Base-by-base conservation (phyloP, 1,139 yeast genomes). In the Petasospora rhodanensis region DNA sequence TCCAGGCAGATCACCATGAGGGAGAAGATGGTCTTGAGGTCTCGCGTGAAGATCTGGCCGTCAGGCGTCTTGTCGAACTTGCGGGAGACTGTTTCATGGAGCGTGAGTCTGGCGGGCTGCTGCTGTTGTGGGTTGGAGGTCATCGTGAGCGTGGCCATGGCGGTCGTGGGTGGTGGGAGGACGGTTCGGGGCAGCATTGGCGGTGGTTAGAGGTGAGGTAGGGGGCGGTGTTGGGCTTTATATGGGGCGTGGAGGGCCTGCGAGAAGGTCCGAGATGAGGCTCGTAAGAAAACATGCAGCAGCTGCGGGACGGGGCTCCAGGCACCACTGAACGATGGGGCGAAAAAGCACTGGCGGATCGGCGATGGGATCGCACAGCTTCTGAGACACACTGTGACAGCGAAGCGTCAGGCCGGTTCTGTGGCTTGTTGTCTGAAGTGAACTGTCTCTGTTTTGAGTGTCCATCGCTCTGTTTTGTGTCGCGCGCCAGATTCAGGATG, bases 21-120 rank as follows among this genome's bases (percentile, higher is more conserved):
- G 1, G 80, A 64, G 51, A 56, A 83, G 4, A 81, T 70, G 28
- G 72, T 74, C 46, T 73, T 73, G 27, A 81, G 45, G 46, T 79
- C 84, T 26, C 66, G 64, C 18, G 78, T 70, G 45, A 64, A 69
- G 10, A 77, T 61, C 16, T 64, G 59, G 0, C 83, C 83, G 20
- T 57, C 56, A 0, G 76, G 70, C 0, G 79, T 69, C 41, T 70
- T 64, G 37, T 63, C 64, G 40, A 73, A 64, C 32, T 58, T 59
- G 28, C 60, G 59, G 3, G 70, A 60, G 5, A 63, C 61, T 5
- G 66, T 56, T 37, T 69, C 72, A 46, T 68, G 76, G 11, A 67
- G 47, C 3, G 64, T 57, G 19, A 47, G 35, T 10, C 42, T 31
- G 7, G 18, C 16, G 5, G 28, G 22, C n/a, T 17, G 20, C 20